Conservation (phyloP, 2,329 filamentous ascomycete genomes). For the Juglanconis juglandina region DNA sequence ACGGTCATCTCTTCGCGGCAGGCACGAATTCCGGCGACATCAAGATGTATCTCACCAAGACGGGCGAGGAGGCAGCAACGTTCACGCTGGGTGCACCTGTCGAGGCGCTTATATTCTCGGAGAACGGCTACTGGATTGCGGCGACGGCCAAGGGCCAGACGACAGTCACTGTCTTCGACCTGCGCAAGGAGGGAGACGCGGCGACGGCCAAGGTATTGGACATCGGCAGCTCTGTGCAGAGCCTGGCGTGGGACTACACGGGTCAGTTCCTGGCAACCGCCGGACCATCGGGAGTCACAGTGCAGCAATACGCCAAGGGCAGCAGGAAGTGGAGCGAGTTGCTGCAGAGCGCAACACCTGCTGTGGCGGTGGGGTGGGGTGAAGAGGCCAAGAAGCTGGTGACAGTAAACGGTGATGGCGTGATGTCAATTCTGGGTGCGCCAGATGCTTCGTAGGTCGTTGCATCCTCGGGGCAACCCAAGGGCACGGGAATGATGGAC, state of each 20-base stretch:
- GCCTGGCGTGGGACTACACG: conserved; percentile 87
- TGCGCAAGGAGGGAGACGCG: conserved; percentile 84
- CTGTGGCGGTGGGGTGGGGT: conserved; percentile 75
- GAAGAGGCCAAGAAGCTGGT: conserved; percentile 70
- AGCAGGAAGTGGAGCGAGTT: conserved; percentile 88
- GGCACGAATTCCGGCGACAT: conserved; percentile 78
- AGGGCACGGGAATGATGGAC: not conserved
- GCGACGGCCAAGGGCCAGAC: conserved; percentile 74
- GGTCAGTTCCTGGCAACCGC: conserved; percentile 86
- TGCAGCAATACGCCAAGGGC: conserved; percentile 86
- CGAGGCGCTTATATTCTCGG: conserved; percentile 78
- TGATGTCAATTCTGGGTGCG: conserved; percentile 65
- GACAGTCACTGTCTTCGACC: conserved; percentile 81
- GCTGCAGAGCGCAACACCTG: conserved; percentile 70
- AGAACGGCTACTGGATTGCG: conserved; percentile 96
- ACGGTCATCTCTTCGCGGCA: conserved; percentile 88
- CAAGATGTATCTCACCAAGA: conserved; percentile 84
- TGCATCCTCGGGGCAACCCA: not conserved
- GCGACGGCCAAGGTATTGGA: conserved; percentile 82
- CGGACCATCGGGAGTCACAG: conserved; percentile 74
- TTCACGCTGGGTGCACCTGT: conserved; percentile 70
- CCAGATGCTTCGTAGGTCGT: conserved; percentile 38
- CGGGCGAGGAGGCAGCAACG: conserved; percentile 69
- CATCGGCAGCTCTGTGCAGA: conserved; percentile 72
- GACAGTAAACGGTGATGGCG: conserved; percentile 70